Evolutionary conservation across 2,329 filamentous ascomycete genomes (phyloP).

Genomic region (Botrytis elliptica): DNA sequence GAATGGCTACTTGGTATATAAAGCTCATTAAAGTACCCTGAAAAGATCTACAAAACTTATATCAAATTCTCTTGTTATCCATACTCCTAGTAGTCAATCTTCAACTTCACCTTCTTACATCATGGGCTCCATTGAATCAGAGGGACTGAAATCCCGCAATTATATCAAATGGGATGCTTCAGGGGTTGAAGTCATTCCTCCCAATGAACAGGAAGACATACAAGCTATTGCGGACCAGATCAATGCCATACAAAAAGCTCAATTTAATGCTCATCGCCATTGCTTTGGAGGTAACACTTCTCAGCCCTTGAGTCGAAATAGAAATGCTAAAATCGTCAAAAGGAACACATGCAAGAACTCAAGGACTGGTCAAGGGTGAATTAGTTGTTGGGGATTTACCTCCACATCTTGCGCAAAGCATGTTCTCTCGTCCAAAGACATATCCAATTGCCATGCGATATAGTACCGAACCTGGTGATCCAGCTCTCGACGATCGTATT

Average conservation of each 20-base stretch:
- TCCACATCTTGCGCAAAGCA: slow-evolving; percentile 44
- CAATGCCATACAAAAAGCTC: slow-evolving; percentile 46
- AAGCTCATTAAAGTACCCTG: neutral
- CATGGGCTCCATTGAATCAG: slow-evolving; percentile 4
- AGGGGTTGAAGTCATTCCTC: slow-evolving; percentile 44
- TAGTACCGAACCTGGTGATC: slow-evolving; percentile 42
- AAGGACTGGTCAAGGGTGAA: slow-evolving; percentile 49
- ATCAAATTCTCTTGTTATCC: neutral
- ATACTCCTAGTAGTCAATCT: too few relatives aligned
- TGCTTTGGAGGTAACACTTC: slow-evolving; percentile 35
- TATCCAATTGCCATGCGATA: slow-evolving; percentile 42
- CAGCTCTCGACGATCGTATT: slow-evolving; percentile 44
- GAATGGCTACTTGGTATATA: neutral
- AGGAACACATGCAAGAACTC: slow-evolving; percentile 48
- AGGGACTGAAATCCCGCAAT: slow-evolving; percentile 28
- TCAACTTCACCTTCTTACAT: neutral
- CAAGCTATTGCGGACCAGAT: slow-evolving; percentile 47
- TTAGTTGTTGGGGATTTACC: slow-evolving; percentile 46
- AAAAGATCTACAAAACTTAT: neutral
- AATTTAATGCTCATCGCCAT: slow-evolving; percentile 45
- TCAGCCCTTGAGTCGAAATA: neutral
- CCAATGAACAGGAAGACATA: slow-evolving; percentile 46
- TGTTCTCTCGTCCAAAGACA: slow-evolving; percentile 39
- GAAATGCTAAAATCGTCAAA: neutral
- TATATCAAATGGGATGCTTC: slow-evolving; percentile 45